Evolutionary conservation across 176 grass and related monocot genomes (phyloP), one percentile per base, ranked within the genome.

Genomic region (Puya raimondii): DNA sequence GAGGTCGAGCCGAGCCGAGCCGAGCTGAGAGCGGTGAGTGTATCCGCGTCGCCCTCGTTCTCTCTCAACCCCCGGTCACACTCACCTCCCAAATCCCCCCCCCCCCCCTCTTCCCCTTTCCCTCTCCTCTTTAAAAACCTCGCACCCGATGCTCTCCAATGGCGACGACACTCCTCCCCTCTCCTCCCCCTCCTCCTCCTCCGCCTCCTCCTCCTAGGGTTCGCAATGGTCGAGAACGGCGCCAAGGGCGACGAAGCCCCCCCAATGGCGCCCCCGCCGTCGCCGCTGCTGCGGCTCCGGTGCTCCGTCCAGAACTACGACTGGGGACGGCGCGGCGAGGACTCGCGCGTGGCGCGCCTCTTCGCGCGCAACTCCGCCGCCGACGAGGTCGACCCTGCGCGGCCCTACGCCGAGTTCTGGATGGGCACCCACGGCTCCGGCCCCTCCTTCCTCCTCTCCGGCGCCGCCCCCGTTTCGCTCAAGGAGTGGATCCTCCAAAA

Each of bases 361-460:
- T 71, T 84, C 47, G 71, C 59, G 50, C 52, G 52, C 12, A 85
- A 85, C 72, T 80, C 72, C 1, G 77, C 1, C 16, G 12, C 10
- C 4, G 67, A 71, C 4, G 67, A 71, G 10, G 5, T 81, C 42
- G 82, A 93, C 70, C 63, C 48, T 2, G 74, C 16, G 0, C 68
- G 47, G 14, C 89, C 94, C 47, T 99, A 86, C 59, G 89, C 94
- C 14, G 93, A 96, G 87, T 84, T 99, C 17, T 99, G 94, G 94
- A 91, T 93, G 80, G 94, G 94, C 27, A 99, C 94, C 11, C 94
- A 99, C 82, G 85, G 81, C 0, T 81, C 94, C 12, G 82, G 68
- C 2, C 89, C 89, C 1, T 99, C 89, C 9, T 61, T 74, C 69
- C 77, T 91, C n/a, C 63, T 84, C 51, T 23, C 0, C 23, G 78